These are phyloP conservation scores for Orbilia quercus DNA, from an alignment of 2,329 filamentous ascomycete genomes.

Conservation along the genomic window DNA sequence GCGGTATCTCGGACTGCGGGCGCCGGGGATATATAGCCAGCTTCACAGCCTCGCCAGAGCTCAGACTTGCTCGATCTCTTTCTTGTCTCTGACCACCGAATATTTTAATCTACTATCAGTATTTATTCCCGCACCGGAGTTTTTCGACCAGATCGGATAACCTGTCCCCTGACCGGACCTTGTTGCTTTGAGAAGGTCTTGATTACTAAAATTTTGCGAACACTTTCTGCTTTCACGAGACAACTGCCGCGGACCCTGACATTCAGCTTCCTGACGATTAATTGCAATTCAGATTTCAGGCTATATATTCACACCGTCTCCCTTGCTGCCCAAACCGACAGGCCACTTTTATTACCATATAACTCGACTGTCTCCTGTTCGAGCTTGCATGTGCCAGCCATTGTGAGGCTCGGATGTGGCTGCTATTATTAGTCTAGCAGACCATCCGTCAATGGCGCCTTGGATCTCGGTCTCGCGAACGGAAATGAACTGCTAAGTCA, in stretches of 20 bases:
- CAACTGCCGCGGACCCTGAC: no score
- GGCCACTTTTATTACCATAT: not conserved
- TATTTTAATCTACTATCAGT: no score
- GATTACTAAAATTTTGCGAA: not conserved
- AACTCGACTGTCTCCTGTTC: not conserved
- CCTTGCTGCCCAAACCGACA: not conserved
- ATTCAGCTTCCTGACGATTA: no score
- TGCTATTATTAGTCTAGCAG: conserved; percentile 41
- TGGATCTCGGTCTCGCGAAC: conserved; percentile 51
- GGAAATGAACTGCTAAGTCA: no score
- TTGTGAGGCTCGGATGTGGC: conserved; percentile 47
- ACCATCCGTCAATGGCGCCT: conserved; percentile 14
- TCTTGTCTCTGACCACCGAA: not conserved
- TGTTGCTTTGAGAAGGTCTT: conserved; percentile 17
- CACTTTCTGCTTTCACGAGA: conserved; percentile 9
- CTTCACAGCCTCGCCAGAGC: not conserved
- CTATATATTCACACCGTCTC: not conserved
- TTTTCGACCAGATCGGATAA: not conserved
- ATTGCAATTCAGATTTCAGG: no score
- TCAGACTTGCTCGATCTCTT: not conserved
- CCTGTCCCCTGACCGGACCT: conserved; percentile 6
- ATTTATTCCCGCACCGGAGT: conserved; percentile 10
- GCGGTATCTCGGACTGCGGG: conserved; percentile 33
- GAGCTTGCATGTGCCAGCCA: conserved; percentile 32
- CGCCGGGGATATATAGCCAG: conserved; percentile 41